Percentiles rank a stretch among this genome's conserved stretches.
Evolutionary conservation across 2,329 filamentous ascomycete genomes (phyloP).

Genomic region (Pseudofabraea citricarpa): DNA sequence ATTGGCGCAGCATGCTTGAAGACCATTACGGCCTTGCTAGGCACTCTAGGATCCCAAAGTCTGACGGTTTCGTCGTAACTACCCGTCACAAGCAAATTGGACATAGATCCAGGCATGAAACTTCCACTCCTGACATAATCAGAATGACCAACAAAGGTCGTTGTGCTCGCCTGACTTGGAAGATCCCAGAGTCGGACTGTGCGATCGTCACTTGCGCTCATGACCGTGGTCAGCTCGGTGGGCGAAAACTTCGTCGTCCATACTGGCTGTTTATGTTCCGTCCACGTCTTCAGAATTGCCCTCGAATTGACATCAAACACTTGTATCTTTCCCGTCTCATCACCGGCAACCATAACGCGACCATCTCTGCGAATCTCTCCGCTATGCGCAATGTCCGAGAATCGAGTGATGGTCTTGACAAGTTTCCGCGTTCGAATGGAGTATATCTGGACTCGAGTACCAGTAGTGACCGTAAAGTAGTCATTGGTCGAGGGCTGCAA

Average conservation of each 20-base stretch:
- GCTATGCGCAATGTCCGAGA: conserved; percentile 85
- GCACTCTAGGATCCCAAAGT: conserved; percentile 84
- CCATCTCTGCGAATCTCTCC: conserved; percentile 88
- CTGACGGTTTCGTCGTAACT: conserved; percentile 93
- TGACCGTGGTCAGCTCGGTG: conserved; percentile 74
- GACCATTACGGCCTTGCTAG: conserved; percentile 71
- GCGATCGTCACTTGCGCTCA: conserved; percentile 88
- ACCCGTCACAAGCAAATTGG: conserved; percentile 76
- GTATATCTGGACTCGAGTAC: conserved; percentile 88
- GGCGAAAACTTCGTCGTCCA: conserved; percentile 93
- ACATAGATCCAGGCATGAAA: conserved; percentile 72
- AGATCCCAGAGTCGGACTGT: conserved; percentile 95
- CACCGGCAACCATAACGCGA: conserved; percentile 82
- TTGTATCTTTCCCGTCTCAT: conserved; percentile 88
- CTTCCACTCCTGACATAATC: conserved; percentile 88
- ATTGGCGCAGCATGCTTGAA: conserved; percentile 92
- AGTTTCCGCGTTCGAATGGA: conserved; percentile 88
- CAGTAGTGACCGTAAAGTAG: conserved; percentile 90
- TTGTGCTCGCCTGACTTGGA: conserved; percentile 69
- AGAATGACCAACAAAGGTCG: conserved; percentile 77
- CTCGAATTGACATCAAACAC: conserved; percentile 89
- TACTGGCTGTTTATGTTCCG: conserved; percentile 87
- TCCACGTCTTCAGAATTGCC: conserved; percentile 93
- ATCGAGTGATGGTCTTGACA: conserved; percentile 89
- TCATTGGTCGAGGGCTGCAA: conserved; percentile 48